phyloP scores from a whole-genome alignment of 2,329 filamentous ascomycete species.

The Chaetomium strumarium region DNA sequence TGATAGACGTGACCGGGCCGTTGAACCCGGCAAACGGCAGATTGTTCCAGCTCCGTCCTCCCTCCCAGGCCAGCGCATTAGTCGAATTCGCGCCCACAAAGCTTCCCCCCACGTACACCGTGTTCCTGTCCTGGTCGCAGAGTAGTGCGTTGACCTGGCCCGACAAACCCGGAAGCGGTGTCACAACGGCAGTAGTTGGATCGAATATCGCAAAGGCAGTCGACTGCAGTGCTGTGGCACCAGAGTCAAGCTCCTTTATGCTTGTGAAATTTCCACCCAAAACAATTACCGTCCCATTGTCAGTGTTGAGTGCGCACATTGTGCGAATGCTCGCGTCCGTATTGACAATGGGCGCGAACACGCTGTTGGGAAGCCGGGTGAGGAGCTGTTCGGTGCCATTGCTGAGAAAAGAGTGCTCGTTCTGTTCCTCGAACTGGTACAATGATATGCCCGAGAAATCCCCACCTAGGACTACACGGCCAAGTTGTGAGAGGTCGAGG shows the following conservation, averaged over 20 bases:
- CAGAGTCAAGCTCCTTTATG: constrained; percentile 40
- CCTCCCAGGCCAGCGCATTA: constrained; percentile 81
- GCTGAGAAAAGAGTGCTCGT: constrained; percentile 56
- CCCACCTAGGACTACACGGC: constrained; percentile 77
- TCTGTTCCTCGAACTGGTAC: constrained; percentile 79
- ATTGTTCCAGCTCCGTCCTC: constrained; percentile 63
- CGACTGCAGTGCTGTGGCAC: constrained; percentile 56
- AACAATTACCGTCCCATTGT: constrained; percentile 65
- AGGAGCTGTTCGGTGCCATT: constrained; percentile 81
- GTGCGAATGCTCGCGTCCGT: constrained; percentile 80
- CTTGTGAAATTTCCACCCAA: constrained; percentile 96
- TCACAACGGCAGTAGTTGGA: constrained; percentile 62
- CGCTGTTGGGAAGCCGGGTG: constrained; percentile 76
- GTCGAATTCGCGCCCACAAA: constrained; percentile 76
- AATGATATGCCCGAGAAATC: constrained; percentile 89
- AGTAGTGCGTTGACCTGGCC: constrained; percentile 77
- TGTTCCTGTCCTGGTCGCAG: constrained; percentile 70
- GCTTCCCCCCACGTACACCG: constrained; percentile 86
- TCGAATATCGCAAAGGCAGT: constrained; percentile 78
- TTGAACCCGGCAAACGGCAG: constrained; percentile 93
- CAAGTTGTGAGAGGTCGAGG: constrained; percentile 72
- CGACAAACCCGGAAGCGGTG: constrained; percentile 70
- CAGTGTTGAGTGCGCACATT: constrained; percentile 74
- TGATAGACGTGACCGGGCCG: constrained; percentile 80
- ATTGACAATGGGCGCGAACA: constrained; percentile 65